Evolutionary conservation across 164 flowering plant genomes (phyloP).

Genomic region (Warburgia ugandensis): DNA sequence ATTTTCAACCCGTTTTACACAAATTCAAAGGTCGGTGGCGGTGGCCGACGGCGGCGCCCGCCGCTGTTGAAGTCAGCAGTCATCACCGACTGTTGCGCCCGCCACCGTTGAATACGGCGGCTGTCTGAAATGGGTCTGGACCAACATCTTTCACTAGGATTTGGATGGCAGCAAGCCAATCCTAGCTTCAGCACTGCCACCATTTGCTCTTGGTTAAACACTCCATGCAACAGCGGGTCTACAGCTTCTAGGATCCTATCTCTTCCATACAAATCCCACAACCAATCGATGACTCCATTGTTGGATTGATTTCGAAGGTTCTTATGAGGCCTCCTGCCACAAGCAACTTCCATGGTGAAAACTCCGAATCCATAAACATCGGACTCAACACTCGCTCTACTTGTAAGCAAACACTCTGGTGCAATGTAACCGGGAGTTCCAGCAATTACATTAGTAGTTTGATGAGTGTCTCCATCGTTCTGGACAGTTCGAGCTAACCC

Average conservation of each 20-base stretch:
- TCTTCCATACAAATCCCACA: conserved; percentile 5
- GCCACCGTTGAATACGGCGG: no score
- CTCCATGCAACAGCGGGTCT: neutral
- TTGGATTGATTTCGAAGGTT: neutral
- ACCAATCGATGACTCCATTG: neutral
- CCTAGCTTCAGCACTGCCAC: neutral
- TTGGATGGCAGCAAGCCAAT: conserved; percentile 9
- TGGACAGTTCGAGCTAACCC: conserved; percentile 25
- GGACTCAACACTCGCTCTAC: conserved; percentile 3
- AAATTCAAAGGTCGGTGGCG: no score
- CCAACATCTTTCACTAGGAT: conserved; percentile 7
- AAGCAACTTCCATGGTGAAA: conserved; percentile 24
- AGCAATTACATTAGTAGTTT: conserved; percentile 24
- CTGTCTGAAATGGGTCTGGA: no score
- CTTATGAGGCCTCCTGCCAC: conserved; percentile 25
- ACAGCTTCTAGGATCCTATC: neutral
- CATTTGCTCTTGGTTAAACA: conserved; percentile 1
- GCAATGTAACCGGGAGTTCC: conserved; percentile 34
- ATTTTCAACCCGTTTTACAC: no score
- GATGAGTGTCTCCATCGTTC: conserved; percentile 15
- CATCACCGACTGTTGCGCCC: no score
- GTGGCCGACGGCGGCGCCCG: no score
- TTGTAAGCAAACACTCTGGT: conserved; percentile 9
- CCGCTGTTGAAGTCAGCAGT: no score
- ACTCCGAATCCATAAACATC: conserved; percentile 14